phyloP scores from a whole-genome alignment of 2,329 filamentous ascomycete genomes.

The Paraphoma sp. region DNA sequence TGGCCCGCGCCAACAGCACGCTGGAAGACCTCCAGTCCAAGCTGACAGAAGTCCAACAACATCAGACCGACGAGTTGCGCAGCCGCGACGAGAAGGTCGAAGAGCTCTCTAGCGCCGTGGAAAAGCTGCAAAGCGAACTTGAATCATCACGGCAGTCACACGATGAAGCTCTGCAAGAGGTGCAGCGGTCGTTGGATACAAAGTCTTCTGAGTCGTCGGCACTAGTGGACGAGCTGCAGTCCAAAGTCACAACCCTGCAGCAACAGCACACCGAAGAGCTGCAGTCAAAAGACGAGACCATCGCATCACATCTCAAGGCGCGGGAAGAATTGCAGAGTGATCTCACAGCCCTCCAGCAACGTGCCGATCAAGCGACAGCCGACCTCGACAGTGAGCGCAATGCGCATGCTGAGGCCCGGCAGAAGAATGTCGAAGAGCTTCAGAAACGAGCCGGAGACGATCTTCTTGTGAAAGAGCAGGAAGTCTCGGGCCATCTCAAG shows the following conservation, averaged over 20 bases:
- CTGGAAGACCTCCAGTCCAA: slow-evolving; percentile 37
- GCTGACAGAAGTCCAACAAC: slow-evolving; percentile 34
- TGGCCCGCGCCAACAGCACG: slow-evolving; percentile 26
- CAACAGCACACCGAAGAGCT: slow-evolving; percentile 44
- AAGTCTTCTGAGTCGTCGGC: slow-evolving; percentile 40
- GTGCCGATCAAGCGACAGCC: slow-evolving; percentile 33
- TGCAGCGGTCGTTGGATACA: slow-evolving; percentile 30
- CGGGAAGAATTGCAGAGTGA: slow-evolving; percentile 35
- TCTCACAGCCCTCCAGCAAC: slow-evolving; percentile 34
- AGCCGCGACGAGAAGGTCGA: slow-evolving; percentile 37
- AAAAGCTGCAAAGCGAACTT: slow-evolving; percentile 31
- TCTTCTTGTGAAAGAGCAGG: slow-evolving; percentile 34
- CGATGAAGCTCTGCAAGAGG: slow-evolving; percentile 30
- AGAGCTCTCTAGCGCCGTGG: slow-evolving; percentile 32
- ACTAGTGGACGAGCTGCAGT: slow-evolving; percentile 40
- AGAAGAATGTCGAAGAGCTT: slow-evolving; percentile 37
- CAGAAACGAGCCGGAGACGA: slow-evolving; percentile 31
- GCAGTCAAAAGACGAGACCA: slow-evolving; percentile 37
- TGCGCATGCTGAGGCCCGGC: slow-evolving; percentile 31
- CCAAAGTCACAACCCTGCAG: slow-evolving; percentile 33
- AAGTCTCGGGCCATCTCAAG: slow-evolving; percentile 37
- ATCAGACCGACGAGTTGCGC: slow-evolving; percentile 32
- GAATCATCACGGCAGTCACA: slow-evolving; percentile 29
- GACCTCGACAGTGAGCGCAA: slow-evolving; percentile 39
- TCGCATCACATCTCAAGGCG: slow-evolving; percentile 30